phyloP scores from a whole-genome alignment of 306 rosid species.

The Malus fusca region DNA sequence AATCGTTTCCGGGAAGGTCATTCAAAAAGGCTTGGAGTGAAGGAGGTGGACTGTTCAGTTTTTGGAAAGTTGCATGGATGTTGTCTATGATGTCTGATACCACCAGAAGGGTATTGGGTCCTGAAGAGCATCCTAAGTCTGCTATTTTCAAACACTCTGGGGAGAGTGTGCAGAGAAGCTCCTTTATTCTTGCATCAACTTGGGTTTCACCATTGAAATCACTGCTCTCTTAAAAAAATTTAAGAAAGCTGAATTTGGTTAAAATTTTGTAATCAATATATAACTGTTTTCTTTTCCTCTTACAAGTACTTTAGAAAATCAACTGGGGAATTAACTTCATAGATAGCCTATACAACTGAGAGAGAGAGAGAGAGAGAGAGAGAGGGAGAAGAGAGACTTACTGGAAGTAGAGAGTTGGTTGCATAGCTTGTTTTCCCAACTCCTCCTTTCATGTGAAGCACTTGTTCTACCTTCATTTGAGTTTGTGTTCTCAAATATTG shows the following conservation, averaged over 20 bases:
- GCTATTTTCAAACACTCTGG: slow-evolving; percentile 29
- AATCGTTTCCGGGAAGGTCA: slow-evolving; percentile 45
- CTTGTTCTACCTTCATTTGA: slow-evolving; percentile 2
- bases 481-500: not conserved
- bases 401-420: slow-evolving; percentile 6
- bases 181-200: slow-evolving; percentile 15
- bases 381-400: no score
- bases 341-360: no score
- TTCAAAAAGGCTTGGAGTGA: slow-evolving; percentile 30
- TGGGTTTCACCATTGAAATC: slow-evolving; percentile 2
- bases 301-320: no score
- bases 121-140: slow-evolving; percentile 36
- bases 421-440: slow-evolving; percentile 8
- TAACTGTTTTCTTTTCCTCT: no score
- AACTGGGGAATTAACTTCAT: no score
- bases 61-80: not conserved
- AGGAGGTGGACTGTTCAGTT: not conserved
- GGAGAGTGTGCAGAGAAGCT: not conserved
- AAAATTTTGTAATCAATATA: no score
- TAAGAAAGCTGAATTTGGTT: no score
- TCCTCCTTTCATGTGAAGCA: slow-evolving; percentile 16
- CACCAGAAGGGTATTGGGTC: slow-evolving; percentile 18
- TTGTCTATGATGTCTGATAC: slow-evolving; percentile 10
- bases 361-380: not conserved
- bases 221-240: not conserved